Conservation (phyloP, 352 stramenopile genomes). For the Aphanomyces astaci region DNA sequence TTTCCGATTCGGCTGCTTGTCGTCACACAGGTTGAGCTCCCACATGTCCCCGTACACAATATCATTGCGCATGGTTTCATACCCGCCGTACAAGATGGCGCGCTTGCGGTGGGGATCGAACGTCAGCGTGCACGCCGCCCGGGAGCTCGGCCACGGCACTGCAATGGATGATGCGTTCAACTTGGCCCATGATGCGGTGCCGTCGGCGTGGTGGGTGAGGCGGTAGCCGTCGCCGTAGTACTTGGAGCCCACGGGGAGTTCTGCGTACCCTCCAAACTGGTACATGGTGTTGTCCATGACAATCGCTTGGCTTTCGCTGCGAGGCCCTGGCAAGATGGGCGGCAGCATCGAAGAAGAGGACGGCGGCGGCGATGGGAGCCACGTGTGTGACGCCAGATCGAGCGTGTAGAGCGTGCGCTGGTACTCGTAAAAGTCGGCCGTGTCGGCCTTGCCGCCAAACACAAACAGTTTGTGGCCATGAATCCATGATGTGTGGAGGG, state of each 20-base stretch:
- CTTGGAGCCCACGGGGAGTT: slow-evolving; percentile 17
- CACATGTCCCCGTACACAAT: slow-evolving; percentile 21
- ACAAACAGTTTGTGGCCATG: slow-evolving; percentile 8
- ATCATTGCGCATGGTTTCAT: slow-evolving; percentile 21
- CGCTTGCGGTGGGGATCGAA: slow-evolving; percentile 4
- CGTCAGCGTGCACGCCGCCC: slow-evolving; percentile 8
- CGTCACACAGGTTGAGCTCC: slow-evolving; percentile 5
- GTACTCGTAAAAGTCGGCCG: slow-evolving; percentile 24
- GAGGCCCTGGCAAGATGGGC: slow-evolving; percentile 4
- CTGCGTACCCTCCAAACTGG: slow-evolving; percentile 21
- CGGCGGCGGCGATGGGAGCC: neutral
- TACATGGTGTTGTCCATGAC: slow-evolving; percentile 10
- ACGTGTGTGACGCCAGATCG: slow-evolving; percentile 1
- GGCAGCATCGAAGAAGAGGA: neutral
- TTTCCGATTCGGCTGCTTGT: neutral
- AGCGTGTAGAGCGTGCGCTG: slow-evolving; percentile 6
- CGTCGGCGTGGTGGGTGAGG: slow-evolving; percentile 8
- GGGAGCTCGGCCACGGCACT: slow-evolving; percentile 2
- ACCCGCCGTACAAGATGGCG: slow-evolving; percentile 14
- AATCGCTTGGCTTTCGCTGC: slow-evolving; percentile 15
- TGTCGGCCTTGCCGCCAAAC: slow-evolving; percentile 23
- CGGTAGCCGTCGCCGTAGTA: slow-evolving; percentile 19
- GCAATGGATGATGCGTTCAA: neutral
- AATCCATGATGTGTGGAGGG: slow-evolving; percentile 14
- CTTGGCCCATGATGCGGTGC: slow-evolving; percentile 19